Conservation (phyloP, 495 filamentous ascomycete genomes). For the Aspergillus funiculosus region DNA sequence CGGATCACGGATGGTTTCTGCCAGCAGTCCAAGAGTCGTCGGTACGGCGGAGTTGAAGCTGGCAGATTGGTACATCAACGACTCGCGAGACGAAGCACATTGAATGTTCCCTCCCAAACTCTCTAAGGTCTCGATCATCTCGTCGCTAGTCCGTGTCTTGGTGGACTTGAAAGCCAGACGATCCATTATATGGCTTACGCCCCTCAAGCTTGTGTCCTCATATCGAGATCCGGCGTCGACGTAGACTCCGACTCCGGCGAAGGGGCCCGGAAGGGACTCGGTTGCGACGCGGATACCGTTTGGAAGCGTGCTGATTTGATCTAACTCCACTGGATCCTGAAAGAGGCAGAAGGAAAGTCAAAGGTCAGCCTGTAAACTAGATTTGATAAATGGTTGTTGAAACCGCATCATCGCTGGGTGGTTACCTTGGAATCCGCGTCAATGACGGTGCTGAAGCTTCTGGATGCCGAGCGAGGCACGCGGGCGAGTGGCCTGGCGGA, state of each 20-base stretch:
- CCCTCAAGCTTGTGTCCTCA: constrained; percentile 77
- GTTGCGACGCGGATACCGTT: constrained; percentile 96
- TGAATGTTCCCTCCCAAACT: constrained; percentile 90
- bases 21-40: constrained; percentile 74
- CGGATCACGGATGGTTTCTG: constrained; percentile 90
- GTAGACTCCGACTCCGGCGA: constrained; percentile 93
- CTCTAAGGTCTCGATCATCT: constrained; percentile 83
- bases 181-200: constrained; percentile 95
- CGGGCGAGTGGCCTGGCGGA: constrained; percentile 37
- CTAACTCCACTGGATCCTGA: constrained; percentile 83
- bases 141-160: constrained; percentile 59
- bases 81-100: constrained; percentile 90
- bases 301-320: constrained; percentile 79
- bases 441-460: constrained; percentile 38
- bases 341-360: background rate
- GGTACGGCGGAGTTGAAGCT: constrained; percentile 94
- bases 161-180: constrained; percentile 96
- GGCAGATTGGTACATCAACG: constrained; percentile 97
- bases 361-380: constrained; percentile 5
- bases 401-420: background rate
- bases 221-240: constrained; percentile 95
- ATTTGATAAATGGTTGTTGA: background rate
- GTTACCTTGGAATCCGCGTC: constrained; percentile 37
- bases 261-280: constrained; percentile 90
- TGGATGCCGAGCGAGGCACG: constrained; percentile 36